phyloP scores from a whole-genome alignment of 2,329 filamentous ascomycete genomes.

The Parafenestella ontariensis region DNA sequence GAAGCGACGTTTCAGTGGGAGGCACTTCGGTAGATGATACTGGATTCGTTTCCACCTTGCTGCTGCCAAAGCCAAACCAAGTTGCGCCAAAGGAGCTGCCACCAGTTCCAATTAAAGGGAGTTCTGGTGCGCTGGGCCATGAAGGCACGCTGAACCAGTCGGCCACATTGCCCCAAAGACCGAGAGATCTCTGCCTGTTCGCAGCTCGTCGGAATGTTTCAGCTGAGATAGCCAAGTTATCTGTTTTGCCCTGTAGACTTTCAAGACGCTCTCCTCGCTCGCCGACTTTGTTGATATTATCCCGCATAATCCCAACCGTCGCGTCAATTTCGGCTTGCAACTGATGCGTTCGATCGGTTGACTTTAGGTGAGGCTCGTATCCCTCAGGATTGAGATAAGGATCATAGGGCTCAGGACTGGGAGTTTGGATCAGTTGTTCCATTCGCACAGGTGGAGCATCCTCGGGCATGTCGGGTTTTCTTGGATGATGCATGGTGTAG shows the following conservation, averaged over 20 bases:
- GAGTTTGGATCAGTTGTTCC: too few species aligned
- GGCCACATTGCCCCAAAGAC: neutral
- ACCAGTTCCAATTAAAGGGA: neutral
- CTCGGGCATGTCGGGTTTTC: too few species aligned
- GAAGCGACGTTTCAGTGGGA: neutral
- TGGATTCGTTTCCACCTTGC: neutral
- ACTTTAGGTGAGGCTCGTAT: neutral
- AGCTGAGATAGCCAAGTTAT: conserved; percentile 86
- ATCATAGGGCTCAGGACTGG: neutral
- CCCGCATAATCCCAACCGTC: conserved; percentile 32
- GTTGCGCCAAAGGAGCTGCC: neutral
- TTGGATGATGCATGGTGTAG: too few species aligned
- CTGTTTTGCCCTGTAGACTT: conserved; percentile 83
- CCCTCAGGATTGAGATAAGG: too few species aligned
- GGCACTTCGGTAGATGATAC: neutral
- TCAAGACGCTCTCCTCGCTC: conserved; percentile 80
- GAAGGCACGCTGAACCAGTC: too few species aligned
- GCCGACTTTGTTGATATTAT: conserved; percentile 85
- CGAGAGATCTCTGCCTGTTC: conserved; percentile 65
- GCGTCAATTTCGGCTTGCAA: neutral
- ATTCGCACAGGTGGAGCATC: too few species aligned
- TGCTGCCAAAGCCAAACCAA: neutral
- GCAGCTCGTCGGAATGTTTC: conserved; percentile 91
- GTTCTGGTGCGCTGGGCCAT: too few species aligned
- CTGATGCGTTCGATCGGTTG: neutral